phyloP scores from a whole-genome alignment of 1,284 basidiomycete genomes.

The Microbotryomycetes sp. region DNA sequence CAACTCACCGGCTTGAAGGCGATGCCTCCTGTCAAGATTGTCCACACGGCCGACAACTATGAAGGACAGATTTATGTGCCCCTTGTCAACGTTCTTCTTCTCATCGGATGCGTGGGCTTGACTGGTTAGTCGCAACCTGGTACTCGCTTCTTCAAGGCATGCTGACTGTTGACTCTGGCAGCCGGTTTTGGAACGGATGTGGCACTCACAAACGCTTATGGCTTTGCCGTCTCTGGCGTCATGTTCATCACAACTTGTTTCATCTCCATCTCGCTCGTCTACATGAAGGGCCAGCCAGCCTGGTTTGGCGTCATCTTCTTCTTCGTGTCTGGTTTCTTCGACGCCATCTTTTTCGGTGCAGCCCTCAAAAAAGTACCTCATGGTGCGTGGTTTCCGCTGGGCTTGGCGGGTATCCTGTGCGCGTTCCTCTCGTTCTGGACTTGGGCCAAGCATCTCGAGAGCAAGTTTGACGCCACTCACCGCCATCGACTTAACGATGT shows the following conservation, averaged over 20 bases:
- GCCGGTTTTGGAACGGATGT: conserved; percentile 52
- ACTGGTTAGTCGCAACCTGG: no score
- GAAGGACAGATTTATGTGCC: conserved; percentile 62
- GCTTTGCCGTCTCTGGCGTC: conserved; percentile 57
- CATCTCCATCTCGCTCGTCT: conserved; percentile 53
- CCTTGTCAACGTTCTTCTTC: conserved; percentile 52
- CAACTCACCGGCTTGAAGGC: conserved; percentile 17
- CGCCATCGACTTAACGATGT: conserved; percentile 30
- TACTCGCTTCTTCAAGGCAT: no score
- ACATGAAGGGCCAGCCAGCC: conserved; percentile 52
- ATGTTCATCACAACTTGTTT: conserved; percentile 56
- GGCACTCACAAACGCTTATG: conserved; percentile 51
- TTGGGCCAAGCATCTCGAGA: conserved; percentile 31
- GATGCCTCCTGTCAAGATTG: conserved; percentile 40
- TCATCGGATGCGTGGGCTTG: conserved; percentile 52
- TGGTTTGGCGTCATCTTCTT: no score
- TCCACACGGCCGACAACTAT: conserved; percentile 53
- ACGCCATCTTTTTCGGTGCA: conserved; percentile 32
- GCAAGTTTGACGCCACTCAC: conserved; percentile 26
- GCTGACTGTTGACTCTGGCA: no score
- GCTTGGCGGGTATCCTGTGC: conserved; percentile 22
- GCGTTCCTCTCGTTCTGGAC: conserved; percentile 27
- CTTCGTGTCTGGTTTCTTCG: conserved; percentile 27
- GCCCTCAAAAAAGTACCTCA: conserved; percentile 29
- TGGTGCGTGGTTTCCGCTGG: conserved; percentile 34